Percentiles rank a stretch among this genome's conserved stretches.
phyloP scores from a whole-genome alignment of 176 grass and related monocot genomes.

The Miscanthus lutarioriparius region DNA sequence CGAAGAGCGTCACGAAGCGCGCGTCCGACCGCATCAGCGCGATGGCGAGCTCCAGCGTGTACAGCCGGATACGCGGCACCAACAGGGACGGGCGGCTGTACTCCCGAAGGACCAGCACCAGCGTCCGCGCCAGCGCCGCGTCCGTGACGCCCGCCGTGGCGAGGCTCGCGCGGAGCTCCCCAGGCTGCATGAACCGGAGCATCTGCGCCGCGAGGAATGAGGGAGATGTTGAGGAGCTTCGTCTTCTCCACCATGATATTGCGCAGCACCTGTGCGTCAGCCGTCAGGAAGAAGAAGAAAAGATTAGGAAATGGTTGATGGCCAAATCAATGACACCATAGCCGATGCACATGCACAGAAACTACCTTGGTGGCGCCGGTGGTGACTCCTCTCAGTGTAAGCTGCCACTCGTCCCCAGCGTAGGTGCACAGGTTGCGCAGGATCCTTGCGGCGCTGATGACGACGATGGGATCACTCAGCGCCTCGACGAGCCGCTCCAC shows the following conservation, averaged over 20 bases:
- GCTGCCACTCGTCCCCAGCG: slow-evolving; percentile 17
- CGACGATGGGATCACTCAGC: slow-evolving; percentile 29
- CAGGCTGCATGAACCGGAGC: slow-evolving; percentile 43
- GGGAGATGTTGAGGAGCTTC: slow-evolving; percentile 57
- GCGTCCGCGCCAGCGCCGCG: slow-evolving; percentile 29
- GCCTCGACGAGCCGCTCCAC: slow-evolving; percentile 42
- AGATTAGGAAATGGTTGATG: not conserved
- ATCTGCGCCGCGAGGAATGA: slow-evolving; percentile 58
- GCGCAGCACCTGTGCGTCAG: slow-evolving; percentile 38
- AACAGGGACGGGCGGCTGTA: slow-evolving; percentile 51
- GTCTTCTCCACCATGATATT: slow-evolving; percentile 53
- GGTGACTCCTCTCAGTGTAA: slow-evolving; percentile 38
- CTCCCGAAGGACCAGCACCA: slow-evolving; percentile 42
- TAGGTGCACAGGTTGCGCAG: slow-evolving; percentile 65
- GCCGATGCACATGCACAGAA: not conserved
- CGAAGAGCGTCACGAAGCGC: slow-evolving; percentile 40
- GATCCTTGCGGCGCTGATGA: slow-evolving; percentile 52
- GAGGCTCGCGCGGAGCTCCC: slow-evolving; percentile 40
- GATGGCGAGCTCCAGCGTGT: slow-evolving; percentile 56
- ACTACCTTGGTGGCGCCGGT: slow-evolving; percentile 40
- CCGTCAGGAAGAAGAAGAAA: too few relatives aligned
- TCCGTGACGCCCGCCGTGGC: slow-evolving; percentile 38
- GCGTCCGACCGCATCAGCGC: slow-evolving; percentile 52
- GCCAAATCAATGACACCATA: not conserved
- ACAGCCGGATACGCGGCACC: slow-evolving; percentile 60